Evolutionary conservation across 208 protist species (phyloP), one percentile per base, ranked within the genome.

Genomic region (Leishmania lainsoni): DNA sequence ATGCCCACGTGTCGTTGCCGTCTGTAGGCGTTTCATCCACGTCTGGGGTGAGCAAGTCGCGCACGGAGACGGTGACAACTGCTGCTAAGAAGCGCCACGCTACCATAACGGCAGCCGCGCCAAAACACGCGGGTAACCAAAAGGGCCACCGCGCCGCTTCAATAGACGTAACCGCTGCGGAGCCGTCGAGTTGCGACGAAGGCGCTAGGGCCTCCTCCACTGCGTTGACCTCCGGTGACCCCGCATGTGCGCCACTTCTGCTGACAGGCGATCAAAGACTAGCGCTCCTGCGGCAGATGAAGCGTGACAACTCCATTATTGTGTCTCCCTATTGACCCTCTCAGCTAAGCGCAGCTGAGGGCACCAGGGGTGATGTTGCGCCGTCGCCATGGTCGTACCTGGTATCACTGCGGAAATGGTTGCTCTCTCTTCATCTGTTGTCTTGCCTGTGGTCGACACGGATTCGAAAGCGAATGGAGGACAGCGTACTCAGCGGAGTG

Each of bases 261-360:
- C 70, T 85, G 22, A 76, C 76, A 35, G 81, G 45, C 16, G 81
- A 85, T 61, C 81, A 81, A 72, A 54, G 77, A 22, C 77, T 85
- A 20, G 77, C 52, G n/a, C 69, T 85, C 22, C 58, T 85, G 56
- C 77, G 78, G 2, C 81, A 85, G 45, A 63, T 85, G 72, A 81
- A 81, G 54, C 81, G 71, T 1, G 63, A 68, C n/a, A 65, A 72
- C 42, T 81, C 81, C 26, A 85, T 85, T 61, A 75, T 79, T 9
- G 58, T 81, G 1, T 78, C 77, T 4, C 81, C 81, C 5, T 81
- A 85, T 56, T 85, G 73, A 85, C 20, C 3, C 9, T 29, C 26
- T 0, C 22, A 49, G 29, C 39, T 20, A 39, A 35, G 66, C 8
- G 20, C 66, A 3, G 29, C 66, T n/a, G 35, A 52, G 26, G 45